phyloP scores from a whole-genome alignment of 495 filamentous ascomycete species.

The Elasticomyces elasticus region DNA sequence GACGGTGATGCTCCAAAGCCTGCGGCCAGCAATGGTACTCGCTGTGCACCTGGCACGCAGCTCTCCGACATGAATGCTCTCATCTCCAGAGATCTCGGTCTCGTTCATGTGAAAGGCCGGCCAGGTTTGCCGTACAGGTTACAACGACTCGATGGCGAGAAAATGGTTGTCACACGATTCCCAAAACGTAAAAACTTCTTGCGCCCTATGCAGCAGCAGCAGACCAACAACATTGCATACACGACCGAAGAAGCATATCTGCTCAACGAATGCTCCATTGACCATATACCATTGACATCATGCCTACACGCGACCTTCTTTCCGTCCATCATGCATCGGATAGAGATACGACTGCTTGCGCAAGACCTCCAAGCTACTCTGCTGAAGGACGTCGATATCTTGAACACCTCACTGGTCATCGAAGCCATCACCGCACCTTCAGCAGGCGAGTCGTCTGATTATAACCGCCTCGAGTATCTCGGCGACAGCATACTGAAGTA shows the following conservation, averaged over 20 bases:
- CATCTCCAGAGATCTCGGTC: no score
- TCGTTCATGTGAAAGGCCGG: not conserved
- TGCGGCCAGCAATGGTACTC: no score
- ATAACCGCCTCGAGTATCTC: conserved; percentile 82
- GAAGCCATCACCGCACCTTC: conserved; percentile 63
- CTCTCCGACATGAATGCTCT: no score
- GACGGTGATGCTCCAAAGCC: not conserved
- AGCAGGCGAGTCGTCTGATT: conserved; percentile 53
- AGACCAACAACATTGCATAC: conserved; percentile 20
- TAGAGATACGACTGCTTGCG: conserved; percentile 57
- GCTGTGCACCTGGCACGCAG: no score
- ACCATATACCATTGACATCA: conserved; percentile 49
- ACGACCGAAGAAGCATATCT: conserved; percentile 20
- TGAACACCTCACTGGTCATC: conserved; percentile 48
- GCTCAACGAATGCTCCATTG: conserved; percentile 34
- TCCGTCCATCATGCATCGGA: conserved; percentile 61
- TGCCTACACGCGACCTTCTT: conserved; percentile 60
- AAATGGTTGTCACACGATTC: conserved; percentile 33
- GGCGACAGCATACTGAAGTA: conserved; percentile 84
- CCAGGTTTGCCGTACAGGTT: not conserved
- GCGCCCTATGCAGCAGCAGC: conserved; percentile 29
- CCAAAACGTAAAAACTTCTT: conserved; percentile 54
- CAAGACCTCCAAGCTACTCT: conserved; percentile 50
- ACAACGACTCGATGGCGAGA: not conserved
- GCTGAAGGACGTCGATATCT: conserved; percentile 44